Percentiles rank a stretch among this genome's conserved stretches.
Conservation (phyloP, 2,329 filamentous ascomycete genomes). For the Corinectria fuckeliana region DNA sequence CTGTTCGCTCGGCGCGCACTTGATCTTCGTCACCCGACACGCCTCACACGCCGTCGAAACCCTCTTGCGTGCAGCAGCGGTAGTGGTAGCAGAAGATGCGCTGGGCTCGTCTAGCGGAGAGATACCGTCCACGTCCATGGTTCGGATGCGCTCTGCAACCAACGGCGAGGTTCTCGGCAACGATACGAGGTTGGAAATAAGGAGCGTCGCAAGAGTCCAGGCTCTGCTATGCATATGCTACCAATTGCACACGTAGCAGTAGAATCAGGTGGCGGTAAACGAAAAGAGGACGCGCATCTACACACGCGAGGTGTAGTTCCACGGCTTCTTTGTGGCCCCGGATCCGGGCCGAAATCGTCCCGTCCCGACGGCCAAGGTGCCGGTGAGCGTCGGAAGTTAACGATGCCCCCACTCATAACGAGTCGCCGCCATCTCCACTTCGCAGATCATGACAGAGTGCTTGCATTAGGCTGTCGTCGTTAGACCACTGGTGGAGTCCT, state of each 20-base stretch:
- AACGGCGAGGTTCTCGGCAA: not conserved
- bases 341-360: conserved; percentile 23
- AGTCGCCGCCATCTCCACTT: not conserved
- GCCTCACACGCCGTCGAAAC: conserved; percentile 58
- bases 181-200: too few species aligned
- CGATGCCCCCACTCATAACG: not conserved
- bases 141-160: not conserved
- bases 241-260: too few species aligned
- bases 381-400: conserved; percentile 23
- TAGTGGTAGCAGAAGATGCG: too few species aligned
- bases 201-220: not conserved
- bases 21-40: conserved; percentile 60
- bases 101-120: conserved; percentile 19
- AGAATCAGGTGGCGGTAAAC: not conserved
- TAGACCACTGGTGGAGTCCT: not conserved
- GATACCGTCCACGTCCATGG: conserved; percentile 20
- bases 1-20: conserved; percentile 56
- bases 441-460: not conserved
- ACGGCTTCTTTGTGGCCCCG: not conserved
- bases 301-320: not conserved
- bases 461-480: not conserved
- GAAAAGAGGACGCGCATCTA: too few species aligned
- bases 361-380: not conserved
- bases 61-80: conserved; percentile 32
- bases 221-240: too few species aligned